Conservation (phyloP, 306 rosid species). For the Carpinus fangiana region DNA sequence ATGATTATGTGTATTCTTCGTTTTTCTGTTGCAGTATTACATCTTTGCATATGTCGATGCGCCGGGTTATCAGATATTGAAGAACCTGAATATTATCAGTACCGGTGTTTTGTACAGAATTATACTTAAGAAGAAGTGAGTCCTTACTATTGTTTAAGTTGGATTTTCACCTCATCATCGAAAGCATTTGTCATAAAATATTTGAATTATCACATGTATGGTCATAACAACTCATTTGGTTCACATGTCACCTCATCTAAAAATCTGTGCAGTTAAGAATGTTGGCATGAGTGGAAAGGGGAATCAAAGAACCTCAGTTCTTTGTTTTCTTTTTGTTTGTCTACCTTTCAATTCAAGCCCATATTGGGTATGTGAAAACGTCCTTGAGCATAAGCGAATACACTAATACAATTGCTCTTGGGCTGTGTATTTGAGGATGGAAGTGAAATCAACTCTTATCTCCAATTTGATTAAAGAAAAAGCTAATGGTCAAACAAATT, state of each 20-base stretch:
- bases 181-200: background rate
- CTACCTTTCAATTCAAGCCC: background rate
- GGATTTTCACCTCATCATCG: background rate
- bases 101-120: constrained; percentile 90
- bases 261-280: background rate
- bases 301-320: background rate
- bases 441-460: background rate
- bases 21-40: constrained; percentile 71
- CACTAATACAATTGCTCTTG: background rate
- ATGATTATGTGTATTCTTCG: constrained; percentile 28
- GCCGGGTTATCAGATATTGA: constrained; percentile 93
- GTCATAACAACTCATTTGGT: background rate
- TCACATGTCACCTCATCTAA: background rate
- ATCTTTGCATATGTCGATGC: constrained; percentile 96
- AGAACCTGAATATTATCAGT: constrained; percentile 87
- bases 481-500: background rate
- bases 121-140: constrained; percentile 83
- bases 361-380: background rate
- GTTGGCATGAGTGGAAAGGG: background rate
- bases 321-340: background rate
- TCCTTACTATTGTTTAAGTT: background rate
- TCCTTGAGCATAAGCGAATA: background rate
- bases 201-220: background rate
- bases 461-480: constrained; percentile 14
- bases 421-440: background rate